Evolutionary conservation across 495 filamentous ascomycete species (phyloP).

Genomic region (Parathielavia hyrcaniae): DNA sequence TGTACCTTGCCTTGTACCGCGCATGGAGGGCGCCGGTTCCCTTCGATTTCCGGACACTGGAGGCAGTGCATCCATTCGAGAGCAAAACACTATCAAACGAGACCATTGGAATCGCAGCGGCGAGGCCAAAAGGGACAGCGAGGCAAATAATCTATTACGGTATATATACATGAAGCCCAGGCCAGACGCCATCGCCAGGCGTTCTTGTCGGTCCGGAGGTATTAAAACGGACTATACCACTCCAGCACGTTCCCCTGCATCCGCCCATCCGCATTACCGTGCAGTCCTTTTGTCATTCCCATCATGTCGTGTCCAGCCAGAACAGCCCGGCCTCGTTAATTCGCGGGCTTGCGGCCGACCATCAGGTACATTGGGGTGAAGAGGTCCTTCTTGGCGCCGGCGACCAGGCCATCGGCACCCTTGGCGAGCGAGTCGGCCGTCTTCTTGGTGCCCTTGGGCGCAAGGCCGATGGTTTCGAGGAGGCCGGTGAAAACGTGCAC

Average conservation of each 20-base stretch:
- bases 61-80: not conserved
- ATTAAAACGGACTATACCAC: slow-evolving; percentile 11
- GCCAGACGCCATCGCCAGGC: not conserved
- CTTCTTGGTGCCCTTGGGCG: slow-evolving; percentile 85
- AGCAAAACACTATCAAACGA: not conserved
- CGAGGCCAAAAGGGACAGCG: not conserved
- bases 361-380: slow-evolving; percentile 99
- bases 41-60: not conserved
- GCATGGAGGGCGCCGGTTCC: no score
- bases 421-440: slow-evolving; percentile 82
- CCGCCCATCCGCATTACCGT: slow-evolving; percentile 23
- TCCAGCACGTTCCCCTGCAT: slow-evolving; percentile 5
- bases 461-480: slow-evolving; percentile 67
- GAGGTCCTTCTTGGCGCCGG: slow-evolving; percentile 82
- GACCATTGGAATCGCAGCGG: not conserved
- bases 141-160: slow-evolving; percentile 5
- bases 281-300: slow-evolving; percentile 18
- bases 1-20: no score
- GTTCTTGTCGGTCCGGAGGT: slow-evolving; percentile 1
- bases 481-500: slow-evolving; percentile 75
- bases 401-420: slow-evolving; percentile 82
- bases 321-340: slow-evolving; percentile 21
- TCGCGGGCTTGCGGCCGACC: slow-evolving; percentile 82
- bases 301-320: slow-evolving; percentile 16
- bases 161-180: slow-evolving; percentile 2